Evolutionary conservation across 805 yeast species (phyloP).

Genomic region (Priceomyces medius): DNA sequence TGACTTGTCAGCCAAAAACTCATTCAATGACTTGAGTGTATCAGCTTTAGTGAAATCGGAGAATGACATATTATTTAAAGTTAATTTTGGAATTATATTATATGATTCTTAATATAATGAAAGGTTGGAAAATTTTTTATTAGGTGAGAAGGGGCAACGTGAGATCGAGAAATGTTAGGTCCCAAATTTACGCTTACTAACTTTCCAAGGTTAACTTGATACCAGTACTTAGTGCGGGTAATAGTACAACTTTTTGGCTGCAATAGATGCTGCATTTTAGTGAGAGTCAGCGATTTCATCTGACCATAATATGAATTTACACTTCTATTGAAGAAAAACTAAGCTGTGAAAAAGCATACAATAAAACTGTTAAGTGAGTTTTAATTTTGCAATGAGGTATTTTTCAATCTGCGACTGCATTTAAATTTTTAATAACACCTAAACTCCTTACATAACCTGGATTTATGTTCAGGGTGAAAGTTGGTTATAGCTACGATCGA

Average conservation of each 20-base stretch:
- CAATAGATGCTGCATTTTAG: too few species aligned
- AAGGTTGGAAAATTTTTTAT: conserved; percentile 1
- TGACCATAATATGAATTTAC: too few species aligned
- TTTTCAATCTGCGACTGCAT: conserved; percentile 60
- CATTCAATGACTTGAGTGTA: conserved; percentile 64
- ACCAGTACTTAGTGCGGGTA: conserved; percentile 1
- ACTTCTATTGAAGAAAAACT: too few species aligned
- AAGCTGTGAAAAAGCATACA: too few species aligned
- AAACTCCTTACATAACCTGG: conserved; percentile 85
- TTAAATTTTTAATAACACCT: conserved; percentile 81
- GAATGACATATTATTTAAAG: conserved; percentile 78
- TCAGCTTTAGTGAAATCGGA: conserved; percentile 79
- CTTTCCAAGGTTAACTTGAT: neutral
- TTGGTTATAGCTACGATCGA: conserved; percentile 64
- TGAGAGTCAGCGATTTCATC: too few species aligned
- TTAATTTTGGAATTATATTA: conserved; percentile 10
- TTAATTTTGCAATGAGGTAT: conserved; percentile 11
- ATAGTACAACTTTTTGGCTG: neutral
- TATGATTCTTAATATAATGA: too few species aligned
- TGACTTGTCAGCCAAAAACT: conserved; percentile 86
- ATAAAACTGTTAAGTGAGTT: neutral
- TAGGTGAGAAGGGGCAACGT: neutral
- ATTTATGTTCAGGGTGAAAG: conserved; percentile 77
- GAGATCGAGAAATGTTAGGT: neutral
- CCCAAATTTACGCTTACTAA: conserved; percentile 1